A percentile compares a stretch with the other conserved stretches of the same genome.
These are phyloP conservation scores for Suhomyces sp. DNA, from an alignment of 805 yeast genomes.

Conservation along the genomic window DNA sequence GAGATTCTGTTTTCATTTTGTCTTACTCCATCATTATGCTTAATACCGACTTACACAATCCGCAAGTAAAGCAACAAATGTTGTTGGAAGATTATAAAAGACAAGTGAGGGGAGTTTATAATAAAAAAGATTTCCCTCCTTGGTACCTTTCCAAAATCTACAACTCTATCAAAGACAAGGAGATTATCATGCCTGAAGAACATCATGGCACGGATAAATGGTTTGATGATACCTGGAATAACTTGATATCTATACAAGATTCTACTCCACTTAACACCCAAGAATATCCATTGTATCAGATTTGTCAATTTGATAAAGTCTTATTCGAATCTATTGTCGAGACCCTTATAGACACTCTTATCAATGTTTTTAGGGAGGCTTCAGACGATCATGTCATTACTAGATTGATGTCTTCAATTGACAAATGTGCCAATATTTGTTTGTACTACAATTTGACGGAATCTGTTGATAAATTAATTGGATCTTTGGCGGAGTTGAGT, in stretches of 20 bases:
- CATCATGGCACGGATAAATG: slow-evolving; percentile 90
- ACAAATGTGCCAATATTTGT: slow-evolving; percentile 79
- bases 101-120: slow-evolving; percentile 79
- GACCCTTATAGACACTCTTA: slow-evolving; percentile 66
- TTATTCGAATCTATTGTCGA: slow-evolving; percentile 66
- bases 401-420: slow-evolving; percentile 83
- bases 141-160: slow-evolving; percentile 86
- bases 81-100: slow-evolving; percentile 75
- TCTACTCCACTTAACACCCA: slow-evolving; percentile 15
- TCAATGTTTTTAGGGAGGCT: slow-evolving; percentile 82
- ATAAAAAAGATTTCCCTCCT: slow-evolving; percentile 72
- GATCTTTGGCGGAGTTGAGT: slow-evolving; percentile 65
- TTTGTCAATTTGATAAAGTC: slow-evolving; percentile 65
- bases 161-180: slow-evolving; percentile 75
- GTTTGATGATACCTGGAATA: slow-evolving; percentile 86
- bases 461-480: slow-evolving; percentile 66
- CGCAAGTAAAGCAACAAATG: slow-evolving; percentile 92
- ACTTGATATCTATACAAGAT: slow-evolving; percentile 54
- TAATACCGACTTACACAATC: slow-evolving; percentile 91
- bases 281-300: slow-evolving; percentile 22
- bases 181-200: slow-evolving; percentile 97
- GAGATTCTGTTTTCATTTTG: slow-evolving; percentile 84
- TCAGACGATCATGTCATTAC: slow-evolving; percentile 87
- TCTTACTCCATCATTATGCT: slow-evolving; percentile 92
- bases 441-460: slow-evolving; percentile 55